Base-by-base conservation (phyloP, 2,329 filamentous ascomycete genomes). In the Lecanicillium sp. region DNA sequence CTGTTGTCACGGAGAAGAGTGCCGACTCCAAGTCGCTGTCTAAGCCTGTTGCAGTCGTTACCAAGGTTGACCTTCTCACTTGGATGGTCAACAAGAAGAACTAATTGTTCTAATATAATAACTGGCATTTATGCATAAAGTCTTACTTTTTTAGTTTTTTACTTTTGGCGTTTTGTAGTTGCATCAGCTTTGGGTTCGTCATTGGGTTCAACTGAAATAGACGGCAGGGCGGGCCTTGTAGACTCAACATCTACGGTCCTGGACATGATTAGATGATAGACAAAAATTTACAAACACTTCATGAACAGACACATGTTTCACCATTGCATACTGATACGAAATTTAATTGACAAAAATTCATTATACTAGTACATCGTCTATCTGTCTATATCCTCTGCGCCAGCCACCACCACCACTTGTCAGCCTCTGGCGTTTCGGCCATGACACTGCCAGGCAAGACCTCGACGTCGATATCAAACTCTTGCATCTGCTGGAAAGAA, bases 61-160 rank as follows among this genome's bases (percentile, higher is more conserved):
- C 92, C 22, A 98, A 98, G 74, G 92, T 98, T 5, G 92, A 98
- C 64, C 62, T 98, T 51, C 64, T 98, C 53, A 88, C 82, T 30
- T 98, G 86, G 82, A 79, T 98, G 75, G 79, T 96, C 28, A 86
- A 81, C 47, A 72, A 73, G 60, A 62, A 60, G 54, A 27, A 55
- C 38, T 62, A 49, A 47, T 25, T 25, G 29, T 14, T 2, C 13
- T n/a, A n/a, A 14, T 34, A 5, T 8, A 29, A n/a, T 17, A 6
- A 9, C 4, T 16, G 29, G 25, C 20, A 29, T 43, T 33, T 35
- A n/a, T n/a, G n/a, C n/a, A n/a, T n/a, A n/a, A n/a, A n/a, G n/a
- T n/a, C n/a, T n/a, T n/a, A n/a, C n/a, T 33, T 16, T 18, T 38
- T 17, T 13, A 12, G 5, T 30, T 37, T 40, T 4, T 14, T 15